A percentile compares a stretch with the other conserved stretches of the same genome.
These are phyloP conservation scores for Pythium brachiatum DNA, from an alignment of 352 stramenopile species.

Conservation along the genomic window DNA sequence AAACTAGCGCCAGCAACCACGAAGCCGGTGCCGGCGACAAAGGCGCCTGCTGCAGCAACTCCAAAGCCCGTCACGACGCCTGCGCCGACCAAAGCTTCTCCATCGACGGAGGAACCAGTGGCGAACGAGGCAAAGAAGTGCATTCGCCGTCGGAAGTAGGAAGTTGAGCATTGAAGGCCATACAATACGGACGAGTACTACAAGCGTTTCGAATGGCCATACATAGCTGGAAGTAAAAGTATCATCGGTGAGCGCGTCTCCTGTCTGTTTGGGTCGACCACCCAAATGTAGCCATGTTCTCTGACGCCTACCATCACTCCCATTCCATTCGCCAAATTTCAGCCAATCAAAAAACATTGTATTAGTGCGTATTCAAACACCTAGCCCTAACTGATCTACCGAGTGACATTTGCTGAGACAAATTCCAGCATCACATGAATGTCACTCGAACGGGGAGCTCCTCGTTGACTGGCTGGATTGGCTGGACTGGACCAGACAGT, in stretches of 20 bases:
- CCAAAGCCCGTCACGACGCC: neutral
- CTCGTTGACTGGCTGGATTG: no score
- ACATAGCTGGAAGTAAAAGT: no score
- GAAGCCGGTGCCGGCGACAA: neutral
- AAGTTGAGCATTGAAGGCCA: no score
- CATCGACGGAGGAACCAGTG: neutral
- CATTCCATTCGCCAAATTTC: neutral
- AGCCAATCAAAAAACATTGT: neutral
- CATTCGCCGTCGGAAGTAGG: neutral
- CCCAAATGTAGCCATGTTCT: neutral
- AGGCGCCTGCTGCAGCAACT: neutral
- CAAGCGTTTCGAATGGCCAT: no score
- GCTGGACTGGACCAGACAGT: neutral
- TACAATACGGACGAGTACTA: no score
- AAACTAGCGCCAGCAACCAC: neutral
- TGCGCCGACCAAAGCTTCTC: neutral
- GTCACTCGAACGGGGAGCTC: neutral
- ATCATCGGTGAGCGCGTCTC: no score
- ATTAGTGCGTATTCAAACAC: neutral
- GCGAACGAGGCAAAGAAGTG: neutral
- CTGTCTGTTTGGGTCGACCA: neutral
- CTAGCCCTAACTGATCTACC: neutral
- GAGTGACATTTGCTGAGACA: neutral
- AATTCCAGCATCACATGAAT: no score
- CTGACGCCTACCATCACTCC: neutral